These are phyloP conservation scores for Crithidia sp. DNA, from an alignment of 208 protist species.

Conservation along the genomic window DNA sequence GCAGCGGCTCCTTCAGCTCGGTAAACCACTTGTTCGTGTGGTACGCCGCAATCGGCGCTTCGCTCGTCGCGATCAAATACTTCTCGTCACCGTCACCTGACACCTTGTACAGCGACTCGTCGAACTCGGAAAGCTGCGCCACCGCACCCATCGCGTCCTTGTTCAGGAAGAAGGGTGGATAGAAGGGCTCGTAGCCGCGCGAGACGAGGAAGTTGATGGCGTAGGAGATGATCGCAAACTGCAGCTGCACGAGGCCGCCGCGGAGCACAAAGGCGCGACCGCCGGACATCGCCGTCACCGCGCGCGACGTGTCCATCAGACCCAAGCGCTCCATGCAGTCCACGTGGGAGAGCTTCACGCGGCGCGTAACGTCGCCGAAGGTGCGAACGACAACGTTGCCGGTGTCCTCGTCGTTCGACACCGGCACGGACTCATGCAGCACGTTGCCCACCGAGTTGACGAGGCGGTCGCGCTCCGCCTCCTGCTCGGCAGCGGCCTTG, in stretches of 20 bases:
- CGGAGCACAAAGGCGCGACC: constrained; percentile 98
- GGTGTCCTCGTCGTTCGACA: constrained; percentile 96
- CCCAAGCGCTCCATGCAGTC: constrained; percentile 94
- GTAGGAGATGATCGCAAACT: constrained; percentile 98
- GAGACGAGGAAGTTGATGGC: constrained; percentile 95
- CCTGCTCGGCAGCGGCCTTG: constrained; percentile 65
- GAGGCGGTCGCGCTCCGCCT: constrained; percentile 75
- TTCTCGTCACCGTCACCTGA: constrained; percentile 98
- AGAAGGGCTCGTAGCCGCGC: constrained; percentile 95
- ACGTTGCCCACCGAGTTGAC: constrained; percentile 96
- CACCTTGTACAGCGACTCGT: constrained; percentile 99
- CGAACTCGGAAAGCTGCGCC: constrained; percentile 99
- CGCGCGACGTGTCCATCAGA: constrained; percentile 80
- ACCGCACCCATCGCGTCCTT: constrained; percentile 97
- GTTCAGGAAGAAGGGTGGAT: constrained; percentile 99
- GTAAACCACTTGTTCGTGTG: constrained; percentile 96
- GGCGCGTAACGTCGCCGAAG: constrained; percentile 84
- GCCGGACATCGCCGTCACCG: constrained; percentile 94
- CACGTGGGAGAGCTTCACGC: constrained; percentile 88
- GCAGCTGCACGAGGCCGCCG: constrained; percentile 97
- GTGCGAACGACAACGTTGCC: constrained; percentile 89
- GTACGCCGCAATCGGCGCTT: constrained; percentile 99
- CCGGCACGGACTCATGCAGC: constrained; percentile 95
- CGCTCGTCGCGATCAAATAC: constrained; percentile 99
- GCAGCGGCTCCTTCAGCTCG: constrained; percentile 91